phyloP scores from a whole-genome alignment of 805 yeast species.

The Priceomyces fermenticarens region DNA sequence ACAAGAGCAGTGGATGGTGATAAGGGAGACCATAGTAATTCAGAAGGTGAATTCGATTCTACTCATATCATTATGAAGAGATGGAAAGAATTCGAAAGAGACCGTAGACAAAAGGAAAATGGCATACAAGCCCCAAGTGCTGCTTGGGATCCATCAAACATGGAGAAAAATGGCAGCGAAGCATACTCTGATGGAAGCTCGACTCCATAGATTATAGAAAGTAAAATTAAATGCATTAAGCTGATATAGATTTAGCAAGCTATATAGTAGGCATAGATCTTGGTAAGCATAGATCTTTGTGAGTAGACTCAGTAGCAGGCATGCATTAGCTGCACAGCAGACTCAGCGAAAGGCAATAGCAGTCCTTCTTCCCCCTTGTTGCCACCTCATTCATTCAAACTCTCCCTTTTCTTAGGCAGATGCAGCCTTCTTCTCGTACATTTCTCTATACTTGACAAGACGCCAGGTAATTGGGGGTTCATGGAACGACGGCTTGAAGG shows the following conservation, averaged over 20 bases:
- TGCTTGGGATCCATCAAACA: conserved; percentile 44
- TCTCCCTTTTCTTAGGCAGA: neutral
- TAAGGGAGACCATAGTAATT: conserved; percentile 63
- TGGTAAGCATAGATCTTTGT: no score
- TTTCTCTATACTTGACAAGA: conserved; percentile 33
- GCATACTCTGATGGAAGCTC: conserved; percentile 22
- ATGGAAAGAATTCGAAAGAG: conserved; percentile 92
- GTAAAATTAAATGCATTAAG: no score
- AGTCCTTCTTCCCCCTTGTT: no score
- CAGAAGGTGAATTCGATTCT: conserved; percentile 86
- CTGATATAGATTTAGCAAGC: no score
- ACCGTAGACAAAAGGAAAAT: conserved; percentile 39
- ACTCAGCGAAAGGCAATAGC: no score
- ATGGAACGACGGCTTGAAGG: conserved; percentile 34
- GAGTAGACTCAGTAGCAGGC: no score
- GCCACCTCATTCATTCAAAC: no score
- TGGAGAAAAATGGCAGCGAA: conserved; percentile 20
- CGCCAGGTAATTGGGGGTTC: conserved; percentile 35
- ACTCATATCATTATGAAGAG: conserved; percentile 84
- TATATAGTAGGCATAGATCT: no score
- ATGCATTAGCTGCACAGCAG: no score
- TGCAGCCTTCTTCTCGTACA: conserved; percentile 22
- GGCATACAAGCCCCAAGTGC: conserved; percentile 36
- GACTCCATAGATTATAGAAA: conserved; percentile 6
- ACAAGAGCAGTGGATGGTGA: conserved; percentile 76